Conservation (phyloP, 2,329 filamentous ascomycete species). For the Aureobasidium pullulans region DNA sequence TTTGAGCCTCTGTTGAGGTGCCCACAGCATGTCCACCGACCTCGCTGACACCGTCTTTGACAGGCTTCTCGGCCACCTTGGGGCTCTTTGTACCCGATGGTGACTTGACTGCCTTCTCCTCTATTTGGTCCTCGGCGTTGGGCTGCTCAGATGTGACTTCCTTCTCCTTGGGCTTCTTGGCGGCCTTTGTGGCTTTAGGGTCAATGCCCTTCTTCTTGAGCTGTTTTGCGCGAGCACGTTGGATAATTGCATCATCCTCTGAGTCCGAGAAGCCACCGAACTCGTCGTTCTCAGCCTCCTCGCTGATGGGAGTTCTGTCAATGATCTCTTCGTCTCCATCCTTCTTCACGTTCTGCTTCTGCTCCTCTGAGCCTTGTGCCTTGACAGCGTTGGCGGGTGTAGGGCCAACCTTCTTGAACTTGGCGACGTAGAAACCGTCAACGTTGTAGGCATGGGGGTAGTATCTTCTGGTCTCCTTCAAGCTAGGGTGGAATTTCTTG, state of each 20-base stretch:
- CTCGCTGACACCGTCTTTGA: constrained; percentile 10
- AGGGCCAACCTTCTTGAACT: constrained; percentile 86
- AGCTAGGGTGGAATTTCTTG: constrained; percentile 80
- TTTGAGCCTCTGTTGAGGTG: constrained; percentile 16
- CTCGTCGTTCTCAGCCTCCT: constrained; percentile 31
- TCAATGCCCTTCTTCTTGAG: constrained; percentile 42
- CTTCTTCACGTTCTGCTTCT: constrained; percentile 25
- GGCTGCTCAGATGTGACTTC: background rate
- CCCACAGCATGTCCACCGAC: constrained; percentile 10
- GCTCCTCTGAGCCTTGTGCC: constrained; percentile 29
- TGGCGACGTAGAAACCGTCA: constrained; percentile 96
- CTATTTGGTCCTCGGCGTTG: constrained; percentile 14
- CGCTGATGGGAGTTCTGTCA: constrained; percentile 62
- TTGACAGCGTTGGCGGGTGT: constrained; percentile 55
- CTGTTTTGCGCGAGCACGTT: constrained; percentile 35
- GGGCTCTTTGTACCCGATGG: background rate
- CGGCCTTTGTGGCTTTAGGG: constrained; percentile 30
- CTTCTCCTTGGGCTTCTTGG: constrained; percentile 19
- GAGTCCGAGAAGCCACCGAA: constrained; percentile 46
- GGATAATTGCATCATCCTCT: constrained; percentile 42
- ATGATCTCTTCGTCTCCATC: constrained; percentile 35
- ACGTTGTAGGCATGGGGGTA: constrained; percentile 92
- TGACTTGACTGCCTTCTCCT: constrained; percentile 19
- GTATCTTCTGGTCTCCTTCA: constrained; percentile 77
- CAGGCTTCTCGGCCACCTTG: constrained; percentile 14